Evolutionary conservation across 345 rosid genomes (phyloP).

Genomic region (Moricandia moricandioides): DNA sequence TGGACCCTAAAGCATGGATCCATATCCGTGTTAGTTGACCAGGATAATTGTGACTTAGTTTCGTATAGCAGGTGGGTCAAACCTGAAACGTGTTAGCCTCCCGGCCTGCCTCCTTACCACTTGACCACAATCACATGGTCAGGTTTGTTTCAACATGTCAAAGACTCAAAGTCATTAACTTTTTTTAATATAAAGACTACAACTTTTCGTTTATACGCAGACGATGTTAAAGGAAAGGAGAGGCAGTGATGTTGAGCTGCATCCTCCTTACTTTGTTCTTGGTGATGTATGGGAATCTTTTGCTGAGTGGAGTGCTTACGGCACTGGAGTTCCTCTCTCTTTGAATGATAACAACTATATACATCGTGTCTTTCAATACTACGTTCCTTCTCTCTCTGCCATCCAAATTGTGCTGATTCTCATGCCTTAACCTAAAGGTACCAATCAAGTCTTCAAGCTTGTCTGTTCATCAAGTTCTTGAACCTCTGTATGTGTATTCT

Average conservation of each 20-base stretch:
- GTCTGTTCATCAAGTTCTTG: not conserved
- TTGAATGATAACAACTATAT: slow-evolving; percentile 36
- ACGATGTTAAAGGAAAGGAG: slow-evolving; percentile 41
- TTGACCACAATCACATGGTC: too few relatives aligned
- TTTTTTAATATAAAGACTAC: not conserved
- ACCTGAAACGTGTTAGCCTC: too few relatives aligned
- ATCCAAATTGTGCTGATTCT: slow-evolving; percentile 60
- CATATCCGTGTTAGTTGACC: too few relatives aligned
- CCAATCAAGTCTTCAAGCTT: not conserved
- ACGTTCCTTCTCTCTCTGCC: slow-evolving; percentile 68
- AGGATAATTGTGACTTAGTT: too few relatives aligned
- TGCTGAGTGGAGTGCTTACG: slow-evolving; percentile 80
- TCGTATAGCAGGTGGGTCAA: too few relatives aligned
- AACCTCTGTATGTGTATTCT: not conserved
- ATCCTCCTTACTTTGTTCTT: slow-evolving; percentile 50
- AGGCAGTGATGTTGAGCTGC: slow-evolving; percentile 40
- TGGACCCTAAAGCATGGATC: too few relatives aligned
- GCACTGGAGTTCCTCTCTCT: slow-evolving; percentile 68
- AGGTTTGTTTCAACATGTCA: not conserved
- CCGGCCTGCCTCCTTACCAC: too few relatives aligned
- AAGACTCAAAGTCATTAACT: not conserved
- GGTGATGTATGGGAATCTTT: slow-evolving; percentile 84
- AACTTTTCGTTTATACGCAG: slow-evolving; percentile 32
- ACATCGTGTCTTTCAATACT: slow-evolving; percentile 67
- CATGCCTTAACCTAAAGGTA: slow-evolving; percentile 42